Conservation (phyloP, 352 stramenopile genomes). For the Phytophthora brassicae region DNA sequence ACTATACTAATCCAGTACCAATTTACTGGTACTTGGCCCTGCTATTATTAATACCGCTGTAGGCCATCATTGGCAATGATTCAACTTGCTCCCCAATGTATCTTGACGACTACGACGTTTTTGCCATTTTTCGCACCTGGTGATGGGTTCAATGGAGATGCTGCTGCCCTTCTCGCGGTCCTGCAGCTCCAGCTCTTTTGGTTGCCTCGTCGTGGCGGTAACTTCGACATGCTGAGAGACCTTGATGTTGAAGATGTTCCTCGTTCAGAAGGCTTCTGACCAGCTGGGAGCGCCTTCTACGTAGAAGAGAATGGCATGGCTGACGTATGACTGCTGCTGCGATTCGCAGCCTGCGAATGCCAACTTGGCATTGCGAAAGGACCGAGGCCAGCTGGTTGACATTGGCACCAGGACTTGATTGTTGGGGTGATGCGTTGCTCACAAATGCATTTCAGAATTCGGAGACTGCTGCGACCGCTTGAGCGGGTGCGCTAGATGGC, state of each 20-base stretch:
- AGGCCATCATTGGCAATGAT: no score
- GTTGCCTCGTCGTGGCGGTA: conserved; percentile 4
- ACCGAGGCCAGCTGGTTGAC: not conserved
- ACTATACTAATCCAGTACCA: no score
- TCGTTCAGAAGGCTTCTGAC: conserved; percentile 1
- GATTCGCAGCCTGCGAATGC: not conserved
- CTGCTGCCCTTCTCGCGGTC: not conserved
- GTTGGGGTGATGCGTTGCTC: conserved; percentile 24
- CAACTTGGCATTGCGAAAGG: no score
- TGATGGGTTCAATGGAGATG: conserved; percentile 17
- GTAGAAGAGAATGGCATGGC: not conserved
- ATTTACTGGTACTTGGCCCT: no score
- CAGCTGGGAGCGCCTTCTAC: conserved; percentile 4
- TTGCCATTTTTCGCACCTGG: conserved; percentile 10
- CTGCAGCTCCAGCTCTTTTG: conserved; percentile 17
- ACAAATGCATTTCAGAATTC: conserved; percentile 7
- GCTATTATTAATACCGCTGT: no score
- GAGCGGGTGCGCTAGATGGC: not conserved
- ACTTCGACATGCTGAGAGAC: conserved; percentile 10
- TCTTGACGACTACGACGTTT: not conserved
- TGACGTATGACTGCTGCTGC: no score
- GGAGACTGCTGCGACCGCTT: not conserved
- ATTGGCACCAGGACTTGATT: conserved; percentile 28
- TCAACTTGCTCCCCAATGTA: no score
- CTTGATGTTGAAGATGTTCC: conserved; percentile 8